Evolutionary conservation across 2,329 filamentous ascomycete species (phyloP), one percentile per base, ranked within the genome.

Genomic region (Lasiodiplodia hormozganensis): DNA sequence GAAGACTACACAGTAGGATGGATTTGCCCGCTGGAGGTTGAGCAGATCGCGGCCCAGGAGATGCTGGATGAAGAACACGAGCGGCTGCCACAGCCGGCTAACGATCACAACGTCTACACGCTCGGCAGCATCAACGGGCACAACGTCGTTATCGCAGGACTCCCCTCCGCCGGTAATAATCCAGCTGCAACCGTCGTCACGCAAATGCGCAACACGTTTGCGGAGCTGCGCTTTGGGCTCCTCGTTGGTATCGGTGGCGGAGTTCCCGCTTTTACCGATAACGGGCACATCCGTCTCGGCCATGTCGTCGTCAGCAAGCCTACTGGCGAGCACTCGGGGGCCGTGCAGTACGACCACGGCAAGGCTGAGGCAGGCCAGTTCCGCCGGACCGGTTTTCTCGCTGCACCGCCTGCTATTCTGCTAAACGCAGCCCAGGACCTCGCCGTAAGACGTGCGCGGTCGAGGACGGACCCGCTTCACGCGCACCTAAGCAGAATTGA

Each of bases 301-400:
- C 74, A 76, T 60, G 70, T 76, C 12, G 73, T 75, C 1, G 68
- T 76, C 31, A 74, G 74, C 60, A 67, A 67, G 23, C 74, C 75
- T 0, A 40, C 60, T 2, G 54, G 64, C 0, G 34, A 25, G 5
- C 64, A 70, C 38, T 71, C 72, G 11, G 74, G 74, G 12, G 74
- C 75, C 1, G 56, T 74, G 2, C 72, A 76, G 58, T 74, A 70
- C 31, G 74, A 75, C 49, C 68, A 73, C 21, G 73, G 72, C 4
- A 75, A 73, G 62, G 25, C 54, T 18, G 52, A 57, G n/a, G 10
- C 28, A 18, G 36, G 21, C 2, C 31, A 53, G n/a, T 70, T 71
- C 51, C 68, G 73, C 54, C 66, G 69, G 10, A 73, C 47, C 23
- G 73, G 73, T 18, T 70, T 62, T 36, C 70, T 75, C 3, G 60